Percentiles rank a stretch among this genome's conserved stretches.
Conservation (phyloP, 306 rosid genomes). For the Trifolium fragiferum region DNA sequence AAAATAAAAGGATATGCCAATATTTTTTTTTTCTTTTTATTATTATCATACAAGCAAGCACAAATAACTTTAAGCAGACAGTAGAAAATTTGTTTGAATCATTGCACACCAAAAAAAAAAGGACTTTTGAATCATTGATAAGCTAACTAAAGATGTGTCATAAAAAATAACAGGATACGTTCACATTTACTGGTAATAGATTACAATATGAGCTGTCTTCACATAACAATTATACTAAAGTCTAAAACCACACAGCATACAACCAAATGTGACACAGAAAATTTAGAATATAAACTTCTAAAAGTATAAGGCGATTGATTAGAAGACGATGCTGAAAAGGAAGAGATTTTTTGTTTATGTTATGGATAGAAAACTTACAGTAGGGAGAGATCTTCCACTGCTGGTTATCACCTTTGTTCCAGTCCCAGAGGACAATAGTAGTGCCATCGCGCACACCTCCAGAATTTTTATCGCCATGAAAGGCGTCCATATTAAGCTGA, state of each 20-base stretch:
- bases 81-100: neutral
- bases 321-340: neutral
- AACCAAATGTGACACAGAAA: no score
- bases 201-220: neutral
- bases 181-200: neutral
- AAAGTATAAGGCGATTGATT: no score
- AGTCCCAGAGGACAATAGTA: slow-evolving; percentile 69
- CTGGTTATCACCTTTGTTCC: slow-evolving; percentile 88
- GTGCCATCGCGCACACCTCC: slow-evolving; percentile 93
- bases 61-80: neutral
- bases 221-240: neutral
- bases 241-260: neutral
- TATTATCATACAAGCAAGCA: neutral
- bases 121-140: neutral
- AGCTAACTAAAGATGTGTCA: neutral
- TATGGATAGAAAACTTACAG: slow-evolving; percentile 59
- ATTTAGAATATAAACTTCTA: neutral
- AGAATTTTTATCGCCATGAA: slow-evolving; percentile 74
- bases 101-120: neutral
- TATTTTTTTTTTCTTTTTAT: neutral
- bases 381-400: slow-evolving; percentile 71
- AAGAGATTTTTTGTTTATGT: neutral
- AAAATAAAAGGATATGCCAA: neutral
- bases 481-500: slow-evolving; percentile 79
- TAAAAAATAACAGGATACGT: neutral